A percentile compares a stretch with the other conserved stretches of the same genome.
Evolutionary conservation across 169 alveolate genomes (phyloP).

Genomic region (Cryptosporidium xiaoi): DNA sequence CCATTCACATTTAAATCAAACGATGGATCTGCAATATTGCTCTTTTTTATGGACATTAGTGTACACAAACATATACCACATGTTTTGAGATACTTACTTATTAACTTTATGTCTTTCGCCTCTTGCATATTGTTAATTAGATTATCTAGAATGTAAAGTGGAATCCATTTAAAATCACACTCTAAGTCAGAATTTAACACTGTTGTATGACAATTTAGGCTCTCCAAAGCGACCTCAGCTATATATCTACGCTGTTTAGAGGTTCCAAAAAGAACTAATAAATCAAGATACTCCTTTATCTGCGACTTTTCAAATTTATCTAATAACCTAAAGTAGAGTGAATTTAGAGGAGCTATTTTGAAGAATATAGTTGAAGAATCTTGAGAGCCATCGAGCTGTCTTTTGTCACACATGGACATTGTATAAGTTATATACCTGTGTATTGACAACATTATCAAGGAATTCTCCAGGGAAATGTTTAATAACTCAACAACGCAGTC

Average conservation of each 20-base stretch:
- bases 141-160: conserved; percentile 16
- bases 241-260: not conserved
- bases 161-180: conserved; percentile 9
- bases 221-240: not conserved
- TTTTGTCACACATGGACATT: not conserved
- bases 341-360: conserved; percentile 5
- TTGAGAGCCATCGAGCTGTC: conserved; percentile 11
- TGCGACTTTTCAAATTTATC: conserved; percentile 3
- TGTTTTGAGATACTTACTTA: conserved; percentile 10
- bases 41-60: not conserved
- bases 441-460: not conserved
- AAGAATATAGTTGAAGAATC: not conserved
- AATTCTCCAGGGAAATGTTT: conserved; percentile 2
- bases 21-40: not conserved
- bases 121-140: conserved; percentile 1
- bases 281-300: conserved; percentile 14
- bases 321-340: conserved; percentile 3
- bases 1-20: not conserved
- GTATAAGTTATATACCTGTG: conserved; percentile 11
- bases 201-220: not conserved
- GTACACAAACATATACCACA: conserved; percentile 20
- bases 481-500: conserved; percentile 13
- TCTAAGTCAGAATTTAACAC: not conserved
- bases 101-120: not conserved
- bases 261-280: conserved; percentile 16